Conservation (phyloP, 2,329 filamentous ascomycete genomes). For the Xenoacremonium recifei region DNA sequence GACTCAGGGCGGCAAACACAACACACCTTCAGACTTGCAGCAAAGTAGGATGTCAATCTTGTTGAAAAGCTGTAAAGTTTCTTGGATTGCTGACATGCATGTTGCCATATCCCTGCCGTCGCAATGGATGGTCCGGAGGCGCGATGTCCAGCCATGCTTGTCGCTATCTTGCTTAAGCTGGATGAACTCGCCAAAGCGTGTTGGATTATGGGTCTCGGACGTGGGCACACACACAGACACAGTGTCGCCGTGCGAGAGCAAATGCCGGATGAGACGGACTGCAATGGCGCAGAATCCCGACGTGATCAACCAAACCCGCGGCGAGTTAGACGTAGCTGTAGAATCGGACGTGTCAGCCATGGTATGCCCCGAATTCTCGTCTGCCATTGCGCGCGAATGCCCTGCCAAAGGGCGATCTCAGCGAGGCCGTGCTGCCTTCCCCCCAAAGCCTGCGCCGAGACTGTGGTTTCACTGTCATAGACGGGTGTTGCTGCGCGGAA, state of each 20-base stretch:
- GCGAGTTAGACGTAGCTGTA: conserved; percentile 65
- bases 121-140: conserved; percentile 65
- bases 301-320: conserved; percentile 91
- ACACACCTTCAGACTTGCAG: conserved; percentile 79
- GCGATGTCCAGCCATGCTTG: conserved; percentile 76
- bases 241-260: conserved; percentile 89
- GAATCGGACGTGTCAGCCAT: conserved; percentile 32
- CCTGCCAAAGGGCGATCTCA: too few relatives aligned
- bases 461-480: too few relatives aligned
- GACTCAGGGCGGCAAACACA: too few relatives aligned
- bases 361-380: too few relatives aligned
- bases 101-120: conserved; percentile 63
- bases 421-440: too few relatives aligned
- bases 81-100: conserved; percentile 83
- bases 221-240: conserved; percentile 82
- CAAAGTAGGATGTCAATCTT: conserved; percentile 88
- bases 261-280: conserved; percentile 75
- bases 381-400: too few relatives aligned
- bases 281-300: conserved; percentile 82
- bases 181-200: conserved; percentile 75
- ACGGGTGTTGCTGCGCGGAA: too few relatives aligned
- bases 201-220: conserved; percentile 73
- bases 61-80: conserved; percentile 81
- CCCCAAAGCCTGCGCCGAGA: too few relatives aligned
- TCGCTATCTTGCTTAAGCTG: conserved; percentile 67